Conservation (phyloP, 208 protist species). For the Wallacemonas sp. region DNA sequence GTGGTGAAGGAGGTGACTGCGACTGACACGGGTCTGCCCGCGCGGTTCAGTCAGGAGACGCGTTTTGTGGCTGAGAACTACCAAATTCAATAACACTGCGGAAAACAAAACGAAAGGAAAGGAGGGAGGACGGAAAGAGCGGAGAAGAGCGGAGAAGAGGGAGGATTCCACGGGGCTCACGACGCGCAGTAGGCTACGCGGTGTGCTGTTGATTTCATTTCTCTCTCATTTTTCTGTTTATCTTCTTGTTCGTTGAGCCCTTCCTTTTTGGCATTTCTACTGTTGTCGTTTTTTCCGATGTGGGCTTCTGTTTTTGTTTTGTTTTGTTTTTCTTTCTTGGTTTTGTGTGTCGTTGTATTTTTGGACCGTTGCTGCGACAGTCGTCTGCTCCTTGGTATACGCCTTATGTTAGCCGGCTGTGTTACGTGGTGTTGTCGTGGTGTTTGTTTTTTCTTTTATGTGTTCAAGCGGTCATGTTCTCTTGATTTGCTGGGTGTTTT, state of each 20-base stretch:
- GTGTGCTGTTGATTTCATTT: too few relatives aligned
- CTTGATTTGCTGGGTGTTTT: constrained; percentile 12
- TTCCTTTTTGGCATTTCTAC: constrained; percentile 15
- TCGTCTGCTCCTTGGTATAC: too few relatives aligned
- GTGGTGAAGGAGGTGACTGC: constrained; percentile 55
- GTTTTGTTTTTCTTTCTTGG: constrained; percentile 18
- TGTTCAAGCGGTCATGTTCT: too few relatives aligned
- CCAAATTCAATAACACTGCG: constrained; percentile 39
- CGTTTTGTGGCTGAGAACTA: constrained; percentile 52
- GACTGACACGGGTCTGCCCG: constrained; percentile 49
- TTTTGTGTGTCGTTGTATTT: constrained; percentile 4
- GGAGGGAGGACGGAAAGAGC: not conserved
- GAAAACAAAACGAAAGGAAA: not conserved
- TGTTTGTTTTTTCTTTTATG: too few relatives aligned
- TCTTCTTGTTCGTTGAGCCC: constrained; percentile 4
- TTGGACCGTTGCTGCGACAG: too few relatives aligned
- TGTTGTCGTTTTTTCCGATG: constrained; percentile 14
- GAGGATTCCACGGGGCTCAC: too few relatives aligned
- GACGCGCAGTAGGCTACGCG: too few relatives aligned
- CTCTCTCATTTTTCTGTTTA: constrained; percentile 7
- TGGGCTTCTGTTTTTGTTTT: constrained; percentile 4
- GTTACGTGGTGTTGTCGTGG: too few relatives aligned
- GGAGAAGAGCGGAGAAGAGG: too few relatives aligned
- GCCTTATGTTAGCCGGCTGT: too few relatives aligned
- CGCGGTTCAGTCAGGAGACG: constrained; percentile 65